phyloP scores from a whole-genome alignment of 2,329 filamentous ascomycete genomes.

The Diaporthe sp. region DNA sequence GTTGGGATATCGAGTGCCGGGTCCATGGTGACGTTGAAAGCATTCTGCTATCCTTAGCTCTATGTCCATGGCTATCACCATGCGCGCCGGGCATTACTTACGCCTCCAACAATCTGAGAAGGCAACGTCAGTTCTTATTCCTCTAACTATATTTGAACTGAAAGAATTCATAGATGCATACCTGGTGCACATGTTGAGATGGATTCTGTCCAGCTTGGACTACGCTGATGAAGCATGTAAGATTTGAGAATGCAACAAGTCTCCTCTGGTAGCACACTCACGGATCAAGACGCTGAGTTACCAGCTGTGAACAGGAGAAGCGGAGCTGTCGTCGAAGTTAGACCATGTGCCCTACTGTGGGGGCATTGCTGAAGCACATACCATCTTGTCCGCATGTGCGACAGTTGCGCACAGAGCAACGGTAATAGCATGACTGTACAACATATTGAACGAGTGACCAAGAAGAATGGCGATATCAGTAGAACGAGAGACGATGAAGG shows the following conservation, averaged over 20 bases:
- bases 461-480: neutral
- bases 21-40: slow-evolving; percentile 57
- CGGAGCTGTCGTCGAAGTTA: slow-evolving; percentile 41
- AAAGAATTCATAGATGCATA: neutral
- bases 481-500: neutral
- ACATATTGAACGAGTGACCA: slow-evolving; percentile 9
- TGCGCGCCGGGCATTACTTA: neutral
- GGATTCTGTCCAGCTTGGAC: slow-evolving; percentile 58
- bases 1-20: slow-evolving; percentile 12
- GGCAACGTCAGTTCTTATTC: neutral
- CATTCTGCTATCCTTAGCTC: slow-evolving; percentile 43
- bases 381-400: slow-evolving; percentile 28
- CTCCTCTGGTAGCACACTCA: neutral
- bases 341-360: neutral
- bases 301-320: slow-evolving; percentile 64
- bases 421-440: neutral
- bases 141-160: too few relatives aligned
- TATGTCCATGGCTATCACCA: fast-evolving
- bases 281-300: slow-evolving; percentile 55
- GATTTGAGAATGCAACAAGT: neutral
- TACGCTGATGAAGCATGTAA: slow-evolving; percentile 25
- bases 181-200: slow-evolving; percentile 66
- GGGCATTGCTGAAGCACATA: too few relatives aligned
- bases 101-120: slow-evolving; percentile 59
- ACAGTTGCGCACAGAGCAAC: slow-evolving; percentile 2